Evolutionary conservation across 108 stramenopile species (phyloP), one percentile per base, ranked within the genome.

Genomic region (Licmophora abbreviata): DNA sequence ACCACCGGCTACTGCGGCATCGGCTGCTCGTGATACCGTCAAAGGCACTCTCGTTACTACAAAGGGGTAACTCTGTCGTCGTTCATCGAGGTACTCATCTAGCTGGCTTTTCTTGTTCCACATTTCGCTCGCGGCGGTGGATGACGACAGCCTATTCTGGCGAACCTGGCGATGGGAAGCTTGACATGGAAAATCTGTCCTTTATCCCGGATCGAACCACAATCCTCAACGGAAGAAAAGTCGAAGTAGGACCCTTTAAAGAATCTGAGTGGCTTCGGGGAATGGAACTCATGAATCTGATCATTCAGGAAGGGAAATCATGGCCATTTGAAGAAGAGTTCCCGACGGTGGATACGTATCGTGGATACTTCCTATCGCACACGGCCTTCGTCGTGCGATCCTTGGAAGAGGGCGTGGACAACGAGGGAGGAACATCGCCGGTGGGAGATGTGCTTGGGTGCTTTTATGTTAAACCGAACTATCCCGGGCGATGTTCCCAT

Each of bases 391-490:
- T 74, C 0, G 77, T 78, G 4, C 44, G 72, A 37, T 58, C 67
- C 29, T 29, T 67, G 35, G 58, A 64, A 27, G 56, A 71, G 46
- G 64, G 60, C 12, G 55, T 65, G 45, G 64, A 74, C 48, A 33
- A 58, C n/a, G 17, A 32, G 4, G 29, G 55, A 21, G 32, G 27
- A 17, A 12, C 38, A n/a, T 48, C 54, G 43, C n/a, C n/a, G n/a
- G 55, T 62, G 36, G 59, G 63, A 18, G 60, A 77, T 35, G 35
- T 78, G 2, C 20, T 74, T 34, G 77, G 77, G 11, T 71, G 72
- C 51, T 78, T 78, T 44, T 78, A 78, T 29, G 56, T 78, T 44
- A 78, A 78, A 45, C 77, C 77, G 8, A 78, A 78, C 33, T 78
- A 68, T 53, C 77, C 77, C 9, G 77, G 77, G 20, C 61, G 77